Evolutionary conservation across 192 early-diverging fungal genomes (phyloP), one percentile per base, ranked within the genome.

Genomic region (Entomortierella beljakovae): DNA sequence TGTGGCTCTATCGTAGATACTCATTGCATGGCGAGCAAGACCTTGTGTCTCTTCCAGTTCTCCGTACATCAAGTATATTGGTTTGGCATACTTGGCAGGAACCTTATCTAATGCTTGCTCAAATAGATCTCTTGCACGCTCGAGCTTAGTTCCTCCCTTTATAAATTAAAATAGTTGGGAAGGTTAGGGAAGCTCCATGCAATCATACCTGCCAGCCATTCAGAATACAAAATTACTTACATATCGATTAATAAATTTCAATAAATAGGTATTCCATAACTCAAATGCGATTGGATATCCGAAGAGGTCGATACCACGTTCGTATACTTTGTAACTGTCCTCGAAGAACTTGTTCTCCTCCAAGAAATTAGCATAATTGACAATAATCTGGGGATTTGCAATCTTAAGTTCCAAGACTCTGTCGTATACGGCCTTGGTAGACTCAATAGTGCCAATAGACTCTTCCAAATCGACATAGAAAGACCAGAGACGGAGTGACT

Each of bases 271-370:
- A 80, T 94, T 97, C 98, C 98, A 99, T 43, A 99, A 85, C 66
- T 99, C 98, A 74, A 96, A 93, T 1, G 98, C 96, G 59, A 98
- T 93, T 0, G 98, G 97, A 73, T 93, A 98, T 20, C 96, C 96
- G 73, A 99, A 99, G n/a, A 91, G 77, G 15, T 95, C 93, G 71
- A 99, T 96, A 10, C 97, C 98, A 61, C 95, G 92, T 74, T 99
- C 98, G 72, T 96, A 99, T 5, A 94, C 94, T 76, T 92, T 90
- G 87, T 94, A 99, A 33, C 92, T 91, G 81, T 98, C 98, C 84
- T 99, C 98, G 82, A 91, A 97, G 84, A 90, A 96, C 48, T 90
- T 87, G 64, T 93, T 85, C 56, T 96, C 94, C 75, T 98, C 95
- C 62, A 98, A 85, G 71, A 94, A 97, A 34, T 80, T 84, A 15